Evolutionary conservation across 2,329 filamentous ascomycete genomes (phyloP), one percentile per base, ranked within the genome.

Genomic region (Fusarium kyushuense): DNA sequence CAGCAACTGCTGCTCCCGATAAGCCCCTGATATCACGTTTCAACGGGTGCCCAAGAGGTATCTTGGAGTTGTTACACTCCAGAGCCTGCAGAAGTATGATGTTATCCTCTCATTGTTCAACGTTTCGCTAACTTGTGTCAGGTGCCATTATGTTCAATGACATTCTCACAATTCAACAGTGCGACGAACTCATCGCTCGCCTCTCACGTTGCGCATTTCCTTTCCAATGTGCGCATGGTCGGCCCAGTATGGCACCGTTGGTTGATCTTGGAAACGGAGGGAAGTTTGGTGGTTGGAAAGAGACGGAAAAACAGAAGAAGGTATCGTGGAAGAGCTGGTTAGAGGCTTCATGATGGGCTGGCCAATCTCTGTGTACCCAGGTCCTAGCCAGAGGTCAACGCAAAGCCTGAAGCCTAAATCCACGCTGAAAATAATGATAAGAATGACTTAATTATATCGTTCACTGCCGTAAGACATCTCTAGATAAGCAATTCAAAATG

Each of bases 71-170:
- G 74, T 79, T 95, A 6, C 90, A 93, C 73, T 94, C 91, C 1
- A 85, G 91, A 56, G 88, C 92, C 2, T 96, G 92, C 73, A 84
- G 92, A 54, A 92, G 91, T 85, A 75, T 65, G 81, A 11, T 4
- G 10, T 72, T 13, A n/a, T 3, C 6, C 0, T 8, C 5, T 14
- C 17, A 11, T n/a, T 11, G 9, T 7, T 11, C 0, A 27, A 25
- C 8, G 25, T 13, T 17, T 47, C 14, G 6, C 67, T 72, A 42
- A 75, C 27, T 14, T 1, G 0, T 33, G 10, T 29, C 17, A 85
- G 83, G 81, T 35, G 92, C 93, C 4, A 89, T 96, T 75, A 95
- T 94, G 92, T 96, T 96, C 79, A 95, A 95, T 70, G 93, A 96
- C 72, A 74, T 80, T 8, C 79, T 96, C 10, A 83, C 82, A 0